These are phyloP conservation scores for Lomentospora prolificans DNA, from an alignment of 2,329 filamentous ascomycete genomes.

Conservation along the genomic window DNA sequence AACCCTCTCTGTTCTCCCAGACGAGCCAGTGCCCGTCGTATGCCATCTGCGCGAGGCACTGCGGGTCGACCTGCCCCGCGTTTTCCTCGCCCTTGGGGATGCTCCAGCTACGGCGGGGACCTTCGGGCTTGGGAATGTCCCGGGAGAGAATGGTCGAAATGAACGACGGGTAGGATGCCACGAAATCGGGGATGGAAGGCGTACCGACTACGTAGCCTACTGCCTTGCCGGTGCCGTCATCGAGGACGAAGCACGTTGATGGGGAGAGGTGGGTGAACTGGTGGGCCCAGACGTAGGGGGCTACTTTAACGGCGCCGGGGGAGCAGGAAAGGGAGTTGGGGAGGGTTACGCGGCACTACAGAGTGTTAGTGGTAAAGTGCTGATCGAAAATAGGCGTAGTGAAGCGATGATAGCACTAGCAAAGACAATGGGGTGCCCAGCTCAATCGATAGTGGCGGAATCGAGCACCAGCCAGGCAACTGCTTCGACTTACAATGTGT, in stretches of 20 bases:
- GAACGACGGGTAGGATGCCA: slow-evolving; percentile 28
- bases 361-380: no score
- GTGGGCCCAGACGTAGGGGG: slow-evolving; percentile 42
- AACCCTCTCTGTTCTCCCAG: slow-evolving; percentile 23
- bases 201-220: slow-evolving; percentile 42
- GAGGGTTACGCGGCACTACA: slow-evolving; percentile 37
- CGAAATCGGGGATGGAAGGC: slow-evolving; percentile 31
- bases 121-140: not conserved
- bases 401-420: not conserved
- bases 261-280: slow-evolving; percentile 38
- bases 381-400: not conserved
- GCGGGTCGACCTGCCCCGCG: slow-evolving; percentile 18
- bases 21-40: slow-evolving; percentile 31
- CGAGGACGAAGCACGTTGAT: slow-evolving; percentile 34
- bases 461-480: not conserved
- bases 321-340: slow-evolving; percentile 29
- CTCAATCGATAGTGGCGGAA: not conserved
- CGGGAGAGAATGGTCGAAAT: slow-evolving; percentile 22
- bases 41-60: slow-evolving; percentile 29
- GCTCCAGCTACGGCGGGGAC: not conserved
- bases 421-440: not conserved
- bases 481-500: slow-evolving; percentile 25
- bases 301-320: slow-evolving; percentile 23
- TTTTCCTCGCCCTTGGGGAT: not conserved
- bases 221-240: slow-evolving; percentile 31